Evolutionary conservation across 1,284 basidiomycete genomes (phyloP).

Genomic region (Tylopilus orsonianus): DNA sequence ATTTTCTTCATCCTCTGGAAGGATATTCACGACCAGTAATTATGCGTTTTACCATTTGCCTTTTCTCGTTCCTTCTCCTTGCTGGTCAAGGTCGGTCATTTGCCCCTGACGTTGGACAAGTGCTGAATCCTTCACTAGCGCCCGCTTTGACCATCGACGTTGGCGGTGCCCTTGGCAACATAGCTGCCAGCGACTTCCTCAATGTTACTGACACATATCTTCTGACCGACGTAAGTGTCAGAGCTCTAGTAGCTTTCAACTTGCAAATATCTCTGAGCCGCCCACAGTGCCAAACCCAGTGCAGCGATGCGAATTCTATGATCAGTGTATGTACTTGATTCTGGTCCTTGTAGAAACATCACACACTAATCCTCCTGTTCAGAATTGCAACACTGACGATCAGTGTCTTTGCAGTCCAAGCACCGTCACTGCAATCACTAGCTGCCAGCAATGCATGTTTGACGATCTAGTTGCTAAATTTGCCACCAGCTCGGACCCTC

Average conservation of each 20-base stretch:
- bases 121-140: constrained; percentile 30
- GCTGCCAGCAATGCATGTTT: constrained; percentile 68
- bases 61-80: constrained; percentile 40
- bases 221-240: constrained; percentile 39
- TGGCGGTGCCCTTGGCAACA: constrained; percentile 34
- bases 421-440: constrained; percentile 41
- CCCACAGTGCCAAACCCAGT: constrained; percentile 46
- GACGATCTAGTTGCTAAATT: constrained; percentile 50
- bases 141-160: constrained; percentile 53
- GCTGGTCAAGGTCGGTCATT: constrained; percentile 51
- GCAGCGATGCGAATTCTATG: constrained; percentile 36
- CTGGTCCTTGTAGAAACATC: neutral
- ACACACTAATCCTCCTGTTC: neutral
- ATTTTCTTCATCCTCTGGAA: constrained; percentile 14
- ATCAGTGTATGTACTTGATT: constrained; percentile 39
- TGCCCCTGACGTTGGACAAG: neutral
- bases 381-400: constrained; percentile 36
- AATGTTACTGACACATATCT: constrained; percentile 41
- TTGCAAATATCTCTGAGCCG: constrained; percentile 2
- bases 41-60: constrained; percentile 33
- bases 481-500: constrained; percentile 45
- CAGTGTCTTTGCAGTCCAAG: constrained; percentile 51
- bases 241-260: neutral
- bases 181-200: constrained; percentile 48
- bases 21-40: constrained; percentile 7